These are phyloP conservation scores for Fusarium begoniae DNA, from an alignment of 2,329 filamentous ascomycete genomes.

Conservation along the genomic window DNA sequence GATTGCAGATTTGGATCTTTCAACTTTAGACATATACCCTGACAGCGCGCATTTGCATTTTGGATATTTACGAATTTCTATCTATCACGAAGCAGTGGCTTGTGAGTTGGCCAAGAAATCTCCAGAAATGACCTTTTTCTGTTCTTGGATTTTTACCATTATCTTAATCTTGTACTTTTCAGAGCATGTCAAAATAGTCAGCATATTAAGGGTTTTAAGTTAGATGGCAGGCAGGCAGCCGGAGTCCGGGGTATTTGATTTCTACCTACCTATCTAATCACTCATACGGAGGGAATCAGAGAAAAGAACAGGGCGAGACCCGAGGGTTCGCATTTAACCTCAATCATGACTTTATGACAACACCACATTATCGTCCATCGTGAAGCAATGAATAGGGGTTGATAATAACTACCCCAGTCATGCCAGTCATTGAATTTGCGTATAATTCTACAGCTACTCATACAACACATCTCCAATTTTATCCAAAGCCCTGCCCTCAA, in stretches of 20 bases:
- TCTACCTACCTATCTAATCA: slow-evolving; percentile 24
- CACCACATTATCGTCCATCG: background rate
- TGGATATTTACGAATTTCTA: slow-evolving; percentile 21
- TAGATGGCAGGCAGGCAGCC: slow-evolving; percentile 30
- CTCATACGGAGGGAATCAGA: background rate
- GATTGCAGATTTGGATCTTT: slow-evolving; percentile 58
- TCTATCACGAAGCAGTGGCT: slow-evolving; percentile 34
- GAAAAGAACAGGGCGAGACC: slow-evolving; percentile 20
- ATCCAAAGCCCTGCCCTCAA: background rate
- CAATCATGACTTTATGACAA: slow-evolving; percentile 38
- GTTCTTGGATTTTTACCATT: slow-evolving; percentile 17
- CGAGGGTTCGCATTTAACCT: slow-evolving; percentile 18
- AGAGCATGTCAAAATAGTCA: slow-evolving; percentile 12
- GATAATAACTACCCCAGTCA: background rate
- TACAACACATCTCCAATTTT: slow-evolving; percentile 6
- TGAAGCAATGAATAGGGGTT: background rate
- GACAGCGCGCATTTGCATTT: slow-evolving; percentile 36
- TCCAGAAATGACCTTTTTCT: background rate
- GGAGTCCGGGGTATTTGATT: slow-evolving; percentile 24
- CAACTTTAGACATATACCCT: slow-evolving; percentile 49
- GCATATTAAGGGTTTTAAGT: slow-evolving; percentile 24
- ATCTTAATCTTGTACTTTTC: slow-evolving; percentile 33
- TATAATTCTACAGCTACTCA: slow-evolving; percentile 17
- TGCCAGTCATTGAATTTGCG: background rate
- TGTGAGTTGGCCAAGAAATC: slow-evolving; percentile 5